Conservation (phyloP, 1,284 basidiomycete genomes). For the Boletus hoseneyae region DNA sequence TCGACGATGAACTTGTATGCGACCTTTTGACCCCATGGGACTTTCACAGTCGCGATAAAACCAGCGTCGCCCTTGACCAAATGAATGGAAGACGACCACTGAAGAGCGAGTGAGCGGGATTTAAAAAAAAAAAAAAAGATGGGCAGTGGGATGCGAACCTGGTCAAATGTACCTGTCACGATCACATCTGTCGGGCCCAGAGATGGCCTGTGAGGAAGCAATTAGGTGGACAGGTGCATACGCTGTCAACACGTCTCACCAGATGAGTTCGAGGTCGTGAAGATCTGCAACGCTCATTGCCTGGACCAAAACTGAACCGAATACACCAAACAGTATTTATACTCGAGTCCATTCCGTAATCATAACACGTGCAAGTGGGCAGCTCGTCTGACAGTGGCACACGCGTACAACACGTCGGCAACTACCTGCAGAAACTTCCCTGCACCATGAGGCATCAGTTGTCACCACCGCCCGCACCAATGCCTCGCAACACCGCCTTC, state of each 20-base stretch:
- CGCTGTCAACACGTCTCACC: conserved; percentile 35
- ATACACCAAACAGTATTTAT: conserved; percentile 22
- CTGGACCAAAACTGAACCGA: conserved; percentile 20
- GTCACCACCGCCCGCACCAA: conserved; percentile 31
- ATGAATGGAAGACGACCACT: conserved; percentile 66
- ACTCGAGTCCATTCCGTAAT: conserved; percentile 25
- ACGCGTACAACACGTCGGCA: conserved; percentile 13
- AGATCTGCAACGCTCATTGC: conserved; percentile 37
- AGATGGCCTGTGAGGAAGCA: conserved; percentile 39
- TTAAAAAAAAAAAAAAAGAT: background rate
- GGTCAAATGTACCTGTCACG: conserved; percentile 74
- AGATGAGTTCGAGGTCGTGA: conserved; percentile 46
- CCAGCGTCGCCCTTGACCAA: conserved; percentile 52
- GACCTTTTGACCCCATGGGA: conserved; percentile 65
- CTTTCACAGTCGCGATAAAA: conserved; percentile 51
- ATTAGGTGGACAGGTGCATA: conserved; percentile 6
- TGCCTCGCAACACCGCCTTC: conserved; percentile 45
- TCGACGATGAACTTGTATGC: conserved; percentile 80
- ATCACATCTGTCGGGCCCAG: conserved; percentile 56
- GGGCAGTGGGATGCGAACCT: conserved; percentile 44
- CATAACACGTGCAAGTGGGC: conserved; percentile 17
- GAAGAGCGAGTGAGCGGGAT: conserved; percentile 5
- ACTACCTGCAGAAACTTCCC: background rate
- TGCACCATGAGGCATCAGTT: conserved; percentile 6
- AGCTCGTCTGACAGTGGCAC: conserved; percentile 5